Evolutionary conservation across 495 filamentous ascomycete genomes (phyloP).

Genomic region (Durotheca rogersii): DNA sequence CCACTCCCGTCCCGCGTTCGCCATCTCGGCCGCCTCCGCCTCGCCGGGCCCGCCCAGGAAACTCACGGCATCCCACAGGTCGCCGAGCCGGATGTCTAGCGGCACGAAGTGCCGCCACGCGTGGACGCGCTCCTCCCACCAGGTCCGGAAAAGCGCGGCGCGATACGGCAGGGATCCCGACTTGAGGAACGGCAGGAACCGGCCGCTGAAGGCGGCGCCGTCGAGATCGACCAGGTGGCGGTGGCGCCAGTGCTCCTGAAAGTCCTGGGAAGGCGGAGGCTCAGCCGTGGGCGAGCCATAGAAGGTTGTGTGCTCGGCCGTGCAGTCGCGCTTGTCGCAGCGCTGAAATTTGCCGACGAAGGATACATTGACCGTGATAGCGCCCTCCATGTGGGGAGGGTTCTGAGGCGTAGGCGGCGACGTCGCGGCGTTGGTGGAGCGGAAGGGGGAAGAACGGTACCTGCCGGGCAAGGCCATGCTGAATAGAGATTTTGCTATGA

Average conservation of each 20-base stretch:
- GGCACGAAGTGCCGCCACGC: constrained; percentile 81
- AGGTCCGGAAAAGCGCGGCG: constrained; percentile 67
- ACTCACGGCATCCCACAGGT: constrained; percentile 58
- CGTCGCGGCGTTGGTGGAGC: background rate
- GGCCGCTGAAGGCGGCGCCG: constrained; percentile 60
- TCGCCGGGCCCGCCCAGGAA: constrained; percentile 50
- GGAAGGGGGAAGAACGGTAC: background rate
- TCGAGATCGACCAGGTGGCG: constrained; percentile 70
- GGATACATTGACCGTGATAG: constrained; percentile 25
- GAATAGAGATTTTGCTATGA: constrained; percentile 14
- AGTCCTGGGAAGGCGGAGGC: constrained; percentile 36
- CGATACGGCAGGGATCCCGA: constrained; percentile 65
- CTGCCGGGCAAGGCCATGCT: constrained; percentile 11
- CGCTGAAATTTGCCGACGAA: constrained; percentile 52
- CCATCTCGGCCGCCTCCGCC: constrained; percentile 56
- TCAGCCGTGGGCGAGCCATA: constrained; percentile 53
- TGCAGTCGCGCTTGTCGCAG: constrained; percentile 37
- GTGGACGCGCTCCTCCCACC: constrained; percentile 69
- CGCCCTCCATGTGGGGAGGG: background rate
- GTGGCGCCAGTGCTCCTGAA: constrained; percentile 48
- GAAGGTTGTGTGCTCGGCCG: constrained; percentile 54
- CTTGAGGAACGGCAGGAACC: constrained; percentile 65
- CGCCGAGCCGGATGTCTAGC: constrained; percentile 65
- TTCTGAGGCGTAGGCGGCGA: background rate
- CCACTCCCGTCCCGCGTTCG: constrained; percentile 65